A percentile compares a stretch with the other conserved stretches of the same genome.
Evolutionary conservation across 306 rosid species (phyloP).

Genomic region (Carpinus fangiana): DNA sequence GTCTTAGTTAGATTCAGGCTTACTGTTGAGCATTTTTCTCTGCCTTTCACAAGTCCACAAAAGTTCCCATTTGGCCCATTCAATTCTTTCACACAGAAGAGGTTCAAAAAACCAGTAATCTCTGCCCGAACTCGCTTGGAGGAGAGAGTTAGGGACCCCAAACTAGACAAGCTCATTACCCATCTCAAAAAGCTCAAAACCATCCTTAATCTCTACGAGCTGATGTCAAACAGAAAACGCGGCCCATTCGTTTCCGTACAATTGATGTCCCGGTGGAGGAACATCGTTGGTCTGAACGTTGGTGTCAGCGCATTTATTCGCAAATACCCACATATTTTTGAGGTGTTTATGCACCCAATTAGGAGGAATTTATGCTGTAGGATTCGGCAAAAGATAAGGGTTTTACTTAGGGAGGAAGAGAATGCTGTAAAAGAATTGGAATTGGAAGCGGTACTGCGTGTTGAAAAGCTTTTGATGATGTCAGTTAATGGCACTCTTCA

Average conservation of each 20-base stretch:
- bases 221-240: slow-evolving; percentile 55
- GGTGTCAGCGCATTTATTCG: slow-evolving; percentile 52
- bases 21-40: background rate
- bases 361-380: slow-evolving; percentile 62
- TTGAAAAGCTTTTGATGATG: slow-evolving; percentile 69
- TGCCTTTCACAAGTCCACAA: slow-evolving; percentile 20
- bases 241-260: slow-evolving; percentile 67
- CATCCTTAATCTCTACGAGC: slow-evolving; percentile 45
- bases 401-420: slow-evolving; percentile 46
- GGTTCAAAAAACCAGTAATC: slow-evolving; percentile 64
- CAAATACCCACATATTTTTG: slow-evolving; percentile 65
- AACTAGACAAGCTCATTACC: slow-evolving; percentile 55
- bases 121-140: slow-evolving; percentile 75
- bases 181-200: slow-evolving; percentile 43
- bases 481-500: slow-evolving; percentile 51
- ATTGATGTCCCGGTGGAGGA: slow-evolving; percentile 70
- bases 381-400: slow-evolving; percentile 39
- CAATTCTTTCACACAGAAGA: slow-evolving; percentile 43
- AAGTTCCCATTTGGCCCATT: slow-evolving; percentile 44
- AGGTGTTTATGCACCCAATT: slow-evolving; percentile 55
- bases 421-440: slow-evolving; percentile 42
- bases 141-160: slow-evolving; percentile 56
- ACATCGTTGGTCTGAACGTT: slow-evolving; percentile 46
- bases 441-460: slow-evolving; percentile 48
- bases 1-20: slow-evolving; percentile 19